These are phyloP conservation scores for Polyplosphaeria fusca DNA, from an alignment of 495 filamentous ascomycete species.

Conservation along the genomic window DNA sequence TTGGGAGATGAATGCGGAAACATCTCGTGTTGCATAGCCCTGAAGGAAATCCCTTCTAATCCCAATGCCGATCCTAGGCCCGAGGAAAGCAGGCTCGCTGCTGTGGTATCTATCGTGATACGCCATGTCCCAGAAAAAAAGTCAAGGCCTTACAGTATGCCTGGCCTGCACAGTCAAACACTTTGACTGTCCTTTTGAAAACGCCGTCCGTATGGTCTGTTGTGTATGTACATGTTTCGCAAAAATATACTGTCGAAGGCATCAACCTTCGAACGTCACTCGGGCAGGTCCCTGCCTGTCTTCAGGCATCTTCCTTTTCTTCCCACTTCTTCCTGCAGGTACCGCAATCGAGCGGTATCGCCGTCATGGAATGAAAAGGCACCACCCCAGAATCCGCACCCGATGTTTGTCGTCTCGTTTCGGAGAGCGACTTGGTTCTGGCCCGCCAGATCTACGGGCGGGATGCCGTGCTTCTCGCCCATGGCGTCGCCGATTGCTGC, in stretches of 20 bases:
- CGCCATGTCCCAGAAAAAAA: not conserved
- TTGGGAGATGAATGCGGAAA: too few relatives aligned
- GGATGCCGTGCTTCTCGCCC: constrained; percentile 15
- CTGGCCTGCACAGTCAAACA: too few relatives aligned
- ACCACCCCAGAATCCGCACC: constrained; percentile 36
- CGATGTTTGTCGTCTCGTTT: constrained; percentile 36
- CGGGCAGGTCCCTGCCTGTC: constrained; percentile 2
- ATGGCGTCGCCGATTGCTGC: constrained; percentile 6
- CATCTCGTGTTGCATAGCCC: too few relatives aligned
- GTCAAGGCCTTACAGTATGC: too few relatives aligned
- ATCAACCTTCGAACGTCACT: not conserved
- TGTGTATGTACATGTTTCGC: not conserved
- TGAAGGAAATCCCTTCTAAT: too few relatives aligned
- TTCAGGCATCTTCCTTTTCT: constrained; percentile 36
- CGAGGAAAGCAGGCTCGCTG: not conserved
- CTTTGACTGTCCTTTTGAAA: not conserved
- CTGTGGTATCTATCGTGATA: not conserved
- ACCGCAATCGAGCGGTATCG: constrained; percentile 22
- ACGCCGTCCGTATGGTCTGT: not conserved
- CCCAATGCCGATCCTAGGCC: too few relatives aligned
- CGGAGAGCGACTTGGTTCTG: constrained; percentile 16
- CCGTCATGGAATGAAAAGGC: constrained; percentile 27
- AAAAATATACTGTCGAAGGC: not conserved
- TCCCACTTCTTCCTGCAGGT: constrained; percentile 34
- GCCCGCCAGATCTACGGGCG: constrained; percentile 34